Conservation (phyloP, 768 basidiomycete species). For the Naganishia vaughanmartiniae region DNA sequence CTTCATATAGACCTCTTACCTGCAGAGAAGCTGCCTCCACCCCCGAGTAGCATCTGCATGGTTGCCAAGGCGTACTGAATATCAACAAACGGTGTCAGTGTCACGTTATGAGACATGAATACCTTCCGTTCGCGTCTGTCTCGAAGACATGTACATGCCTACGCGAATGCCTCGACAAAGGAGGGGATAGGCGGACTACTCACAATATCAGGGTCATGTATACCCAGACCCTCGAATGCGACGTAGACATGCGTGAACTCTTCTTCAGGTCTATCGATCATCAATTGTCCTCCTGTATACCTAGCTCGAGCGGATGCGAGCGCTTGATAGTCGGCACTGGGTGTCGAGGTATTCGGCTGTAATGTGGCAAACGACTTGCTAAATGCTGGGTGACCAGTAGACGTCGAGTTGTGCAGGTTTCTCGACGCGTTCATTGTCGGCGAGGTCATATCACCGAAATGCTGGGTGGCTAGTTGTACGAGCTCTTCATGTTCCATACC, state of each 20-base stretch:
- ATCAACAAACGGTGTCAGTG: background rate
- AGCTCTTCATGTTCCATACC: slow-evolving; percentile 87
- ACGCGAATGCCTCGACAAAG: background rate
- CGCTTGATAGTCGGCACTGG: slow-evolving; percentile 36
- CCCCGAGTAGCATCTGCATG: slow-evolving; percentile 90
- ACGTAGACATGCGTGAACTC: slow-evolving; percentile 93
- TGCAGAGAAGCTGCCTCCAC: slow-evolving; percentile 94
- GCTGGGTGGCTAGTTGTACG: slow-evolving; percentile 76
- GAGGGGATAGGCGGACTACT: slow-evolving; percentile 22
- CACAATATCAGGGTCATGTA: slow-evolving; percentile 79
- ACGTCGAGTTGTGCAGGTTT: slow-evolving; percentile 27
- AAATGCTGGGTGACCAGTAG: slow-evolving; percentile 41
- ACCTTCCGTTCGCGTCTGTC: background rate
- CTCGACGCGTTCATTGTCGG: slow-evolving; percentile 5
- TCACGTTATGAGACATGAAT: background rate
- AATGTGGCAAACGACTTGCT: slow-evolving; percentile 45
- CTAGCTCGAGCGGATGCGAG: slow-evolving; percentile 51
- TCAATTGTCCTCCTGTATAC: slow-evolving; percentile 78
- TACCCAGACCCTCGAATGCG: slow-evolving; percentile 84
- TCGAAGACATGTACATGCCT: no score
- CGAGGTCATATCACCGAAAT: slow-evolving; percentile 65
- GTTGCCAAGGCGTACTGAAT: slow-evolving; percentile 75
- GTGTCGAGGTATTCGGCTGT: slow-evolving; percentile 17
- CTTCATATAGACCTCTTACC: slow-evolving; percentile 55
- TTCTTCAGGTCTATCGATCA: slow-evolving; percentile 52